Base-by-base conservation (phyloP, 306 rosid species). In the Cucumis hystrix region DNA sequence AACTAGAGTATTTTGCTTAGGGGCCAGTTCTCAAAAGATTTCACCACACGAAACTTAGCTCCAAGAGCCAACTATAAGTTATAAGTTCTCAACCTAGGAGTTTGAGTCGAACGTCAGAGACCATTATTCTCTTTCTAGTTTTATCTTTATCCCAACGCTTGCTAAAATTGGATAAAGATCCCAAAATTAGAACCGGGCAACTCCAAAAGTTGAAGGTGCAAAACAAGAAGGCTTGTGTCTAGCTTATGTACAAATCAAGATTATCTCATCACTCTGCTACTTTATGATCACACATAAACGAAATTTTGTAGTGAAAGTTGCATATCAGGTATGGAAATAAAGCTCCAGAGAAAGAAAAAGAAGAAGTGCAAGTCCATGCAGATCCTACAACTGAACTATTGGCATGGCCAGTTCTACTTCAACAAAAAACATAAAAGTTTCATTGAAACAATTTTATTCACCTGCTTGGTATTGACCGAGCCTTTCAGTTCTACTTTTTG, bases 401-500 rank as follows among this genome's bases (percentile, higher is more conserved):
- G 17, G 14, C 45, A 72, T 52, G 25, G 25, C 40, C 62, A 52
- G 62, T 73, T 73, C 62, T 72, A 72, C 62, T 33, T 52, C 43
- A 43, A 60, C 0, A 20, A 57, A 18, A 9, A 76, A 8, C 8
- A 10, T 30, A n/a, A n/a, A 33, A 76, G 28, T 17, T 13, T 76
- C 58, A 39, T 10, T 54, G 37, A 71, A 73, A 16, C 18, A 54
- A 54, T 18, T 52, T 30, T 37, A 21, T 40, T 85, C 58, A 86
- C 89, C 87, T 79, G 77, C 79, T 74, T 77, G 45, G 60, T 83
- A 86, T 60, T 86, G 82, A 37, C 47, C 21, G 47, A 86, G 77
- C 82, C 87, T 83, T 75, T 84, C 87, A 20, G 72, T 72, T 82
- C 75, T 79, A 64, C 79, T 79, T 75, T 8, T 68, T 66, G 89